Base-by-base conservation (phyloP, 1,139 yeast genomes). In the Saccharomycopsis crataegensis region DNA sequence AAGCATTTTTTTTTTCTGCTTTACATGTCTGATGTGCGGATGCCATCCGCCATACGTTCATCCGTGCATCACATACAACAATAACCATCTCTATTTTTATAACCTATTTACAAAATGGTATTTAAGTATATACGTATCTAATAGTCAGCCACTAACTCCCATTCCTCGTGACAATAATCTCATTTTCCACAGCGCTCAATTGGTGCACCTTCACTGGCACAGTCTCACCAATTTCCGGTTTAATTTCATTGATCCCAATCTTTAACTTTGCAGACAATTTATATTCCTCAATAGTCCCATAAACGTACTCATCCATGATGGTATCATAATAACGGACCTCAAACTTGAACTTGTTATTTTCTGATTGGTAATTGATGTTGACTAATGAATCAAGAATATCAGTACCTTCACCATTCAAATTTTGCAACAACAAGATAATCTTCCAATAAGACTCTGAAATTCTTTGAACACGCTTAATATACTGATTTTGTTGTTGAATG, bases 201-300 rank as follows among this genome's bases (percentile, higher is more conserved):
- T 67, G 72, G 16, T 65, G 65, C 14, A 75, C 67, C 28, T 58
- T 61, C 33, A 76, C 74, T 49, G 64, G 64, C 6, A 75, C 60
- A 0, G 64, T 55, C 47, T 74, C 75, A 3, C 81, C 80, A 43
- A 75, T 70, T 12, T 60, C 62, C 52, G 66, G 75, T 48, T 59
- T 62, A 43, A 53, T 59, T 43, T 53, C 60, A 43, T 61, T 65
- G 54, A 59, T 57, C 36, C 58, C 62, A 31, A 65, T 58, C 43
- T 50, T 63, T 57, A 67, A 64, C 48, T 54, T 63, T 3, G 72
- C 71, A 22, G 67, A 66, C 28, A 70, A 63, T 16, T 74, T 71
- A 57, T 65, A 71, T 12, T 69, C 71, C n/a, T 69, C 57, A 48
- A 76, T 58, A 7, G 65, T 57, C 34, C 77, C 77, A n/a, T 64